Conservation (phyloP, 2,329 filamentous ascomycete genomes). For the Fusarium pseudonygamai region DNA sequence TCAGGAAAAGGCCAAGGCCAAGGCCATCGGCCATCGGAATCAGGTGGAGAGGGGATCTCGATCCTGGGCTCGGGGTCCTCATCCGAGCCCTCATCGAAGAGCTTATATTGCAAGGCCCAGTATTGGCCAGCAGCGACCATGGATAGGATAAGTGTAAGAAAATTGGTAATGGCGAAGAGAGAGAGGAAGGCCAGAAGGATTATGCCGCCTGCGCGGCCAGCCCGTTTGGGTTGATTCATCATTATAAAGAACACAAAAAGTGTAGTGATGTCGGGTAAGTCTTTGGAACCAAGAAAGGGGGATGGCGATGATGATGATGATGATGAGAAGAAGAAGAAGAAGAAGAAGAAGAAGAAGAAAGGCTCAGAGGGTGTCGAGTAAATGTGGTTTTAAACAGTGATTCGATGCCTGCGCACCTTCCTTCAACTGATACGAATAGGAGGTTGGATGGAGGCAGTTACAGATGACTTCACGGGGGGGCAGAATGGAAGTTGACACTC, state of each 20-base stretch:
- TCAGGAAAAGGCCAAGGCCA: too few relatives aligned
- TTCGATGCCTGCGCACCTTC: constrained; percentile 1
- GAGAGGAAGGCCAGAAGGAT: constrained; percentile 26
- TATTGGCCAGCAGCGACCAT: constrained; percentile 11
- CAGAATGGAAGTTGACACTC: background rate
- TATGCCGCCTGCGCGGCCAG: constrained; percentile 2
- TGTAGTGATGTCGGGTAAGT: background rate
- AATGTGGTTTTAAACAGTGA: background rate
- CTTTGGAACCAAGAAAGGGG: constrained; percentile 11
- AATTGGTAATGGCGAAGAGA: constrained; percentile 35
- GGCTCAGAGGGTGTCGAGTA: background rate
- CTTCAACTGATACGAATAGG: background rate
- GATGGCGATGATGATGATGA: background rate
- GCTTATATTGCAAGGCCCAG: too few relatives aligned
- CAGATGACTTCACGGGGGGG: background rate
- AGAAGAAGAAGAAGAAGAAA: background rate
- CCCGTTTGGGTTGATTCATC: constrained; percentile 3
- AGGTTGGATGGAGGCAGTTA: constrained; percentile 4
- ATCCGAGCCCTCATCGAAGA: too few relatives aligned
- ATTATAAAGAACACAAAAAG: background rate
- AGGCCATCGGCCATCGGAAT: too few relatives aligned
- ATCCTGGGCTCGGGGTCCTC: too few relatives aligned
- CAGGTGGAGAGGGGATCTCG: too few relatives aligned
- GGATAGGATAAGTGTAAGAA: constrained; percentile 35
- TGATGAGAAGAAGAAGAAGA: too few relatives aligned